Evolutionary conservation across 768 basidiomycete genomes (phyloP), one percentile per base, ranked within the genome.

Genomic region (Boletus vinaceobasis): DNA sequence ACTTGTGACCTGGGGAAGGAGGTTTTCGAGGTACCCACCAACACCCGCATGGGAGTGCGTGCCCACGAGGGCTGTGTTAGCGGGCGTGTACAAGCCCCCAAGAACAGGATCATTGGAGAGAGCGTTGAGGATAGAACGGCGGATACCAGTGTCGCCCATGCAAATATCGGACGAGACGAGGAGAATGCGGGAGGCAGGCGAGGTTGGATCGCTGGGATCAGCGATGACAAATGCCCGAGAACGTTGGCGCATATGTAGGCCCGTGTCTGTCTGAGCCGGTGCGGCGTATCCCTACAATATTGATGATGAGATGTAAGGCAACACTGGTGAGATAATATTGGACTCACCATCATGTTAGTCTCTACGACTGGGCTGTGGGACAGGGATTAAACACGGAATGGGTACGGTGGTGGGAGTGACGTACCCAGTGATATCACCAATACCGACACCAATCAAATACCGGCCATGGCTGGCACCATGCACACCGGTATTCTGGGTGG

Each of bases 281-380:
- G 72, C 76, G 4, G 87, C 88, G 66, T 89, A 90, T 8, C 89
- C 88, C 84, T 87, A 52, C 8, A 32, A 35, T 19, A 26, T 15
- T 21, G 4, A 14, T 4, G 9, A 32, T 48, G 55, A 57, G 52
- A 35, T 7, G 50, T 42, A 23, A 37, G 13, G 31, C 26, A 15
- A 19, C 42, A 33, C 33, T n/a, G 42, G 47, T 9, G n/a, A 37
- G 31, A 43, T 42, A n/a, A n/a, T n/a, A n/a, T n/a, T n/a, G n/a
- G n/a, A n/a, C n/a, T n/a, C n/a, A n/a, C n/a, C 87, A 89, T 88
- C 84, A 90, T 87, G 58, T 88, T 89, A 17, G 88, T 90, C 74
- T 91, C 87, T 7, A 90, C 87, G 17, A 89, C 82, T 4, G 88
- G 86, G 21, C 85, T 86, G 40, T 53, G 56, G 26, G 57, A 46